phyloP scores from a whole-genome alignment of 177 flowering plant species.

The Telopea speciosissima region DNA sequence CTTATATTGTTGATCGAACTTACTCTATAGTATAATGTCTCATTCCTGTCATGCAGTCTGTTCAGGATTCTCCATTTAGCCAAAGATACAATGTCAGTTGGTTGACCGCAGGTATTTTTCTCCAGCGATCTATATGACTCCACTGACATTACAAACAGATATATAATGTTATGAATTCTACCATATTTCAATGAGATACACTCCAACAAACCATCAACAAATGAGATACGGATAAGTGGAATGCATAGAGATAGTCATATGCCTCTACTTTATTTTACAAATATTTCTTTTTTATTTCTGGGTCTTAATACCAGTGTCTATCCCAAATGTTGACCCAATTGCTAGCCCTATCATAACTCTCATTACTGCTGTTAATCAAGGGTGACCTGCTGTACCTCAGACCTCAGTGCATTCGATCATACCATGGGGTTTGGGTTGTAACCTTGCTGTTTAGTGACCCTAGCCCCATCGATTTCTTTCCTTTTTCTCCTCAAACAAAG shows the following conservation, averaged over 20 bases:
- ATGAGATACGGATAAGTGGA: neutral
- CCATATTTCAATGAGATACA: neutral
- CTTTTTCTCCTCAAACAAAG: too few species aligned
- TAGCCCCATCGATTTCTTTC: too few species aligned
- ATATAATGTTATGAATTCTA: slow-evolving; percentile 7
- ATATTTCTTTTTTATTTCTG: too few species aligned
- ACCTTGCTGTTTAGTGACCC: too few species aligned
- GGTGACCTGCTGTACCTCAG: too few species aligned
- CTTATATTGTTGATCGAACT: slow-evolving; percentile 19
- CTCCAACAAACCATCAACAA: neutral
- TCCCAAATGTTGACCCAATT: too few species aligned
- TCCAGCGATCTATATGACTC: slow-evolving; percentile 83
- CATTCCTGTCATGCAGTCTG: slow-evolving; percentile 96
- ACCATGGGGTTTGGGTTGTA: too few species aligned
- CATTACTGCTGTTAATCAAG: too few species aligned
- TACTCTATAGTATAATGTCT: slow-evolving; percentile 91
- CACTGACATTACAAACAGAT: slow-evolving; percentile 47
- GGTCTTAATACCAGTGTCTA: too few species aligned
- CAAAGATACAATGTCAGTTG: slow-evolving; percentile 47
- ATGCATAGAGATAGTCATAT: neutral
- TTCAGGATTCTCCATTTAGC: slow-evolving; percentile 97
- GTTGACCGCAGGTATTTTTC: slow-evolving; percentile 65
- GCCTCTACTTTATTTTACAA: too few species aligned
- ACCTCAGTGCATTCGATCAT: too few species aligned
- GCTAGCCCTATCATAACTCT: too few species aligned